These are phyloP conservation scores for Aurifilum marmelostoma DNA, from an alignment of 2,329 filamentous ascomycete genomes.

Conservation along the genomic window DNA sequence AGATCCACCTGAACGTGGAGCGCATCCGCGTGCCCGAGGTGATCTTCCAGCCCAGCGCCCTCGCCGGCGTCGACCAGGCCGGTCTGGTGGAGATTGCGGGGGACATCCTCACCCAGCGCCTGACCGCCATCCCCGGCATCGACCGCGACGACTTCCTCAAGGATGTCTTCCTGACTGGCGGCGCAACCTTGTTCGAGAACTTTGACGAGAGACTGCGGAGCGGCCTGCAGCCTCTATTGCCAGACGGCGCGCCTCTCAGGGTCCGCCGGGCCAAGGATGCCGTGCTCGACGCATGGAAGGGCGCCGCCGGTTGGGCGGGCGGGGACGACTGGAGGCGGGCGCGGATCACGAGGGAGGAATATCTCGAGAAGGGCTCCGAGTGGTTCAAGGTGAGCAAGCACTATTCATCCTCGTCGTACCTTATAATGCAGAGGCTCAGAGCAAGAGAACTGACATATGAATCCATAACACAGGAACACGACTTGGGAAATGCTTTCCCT, in stretches of 20 bases:
- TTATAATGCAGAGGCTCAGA: neutral
- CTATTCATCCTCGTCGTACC: neutral
- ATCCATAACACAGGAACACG: conserved; percentile 49
- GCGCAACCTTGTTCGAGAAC: conserved; percentile 81
- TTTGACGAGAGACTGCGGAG: conserved; percentile 81
- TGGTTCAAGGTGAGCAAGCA: conserved; percentile 76
- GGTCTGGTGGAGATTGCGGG: conserved; percentile 90
- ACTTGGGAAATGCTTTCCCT: conserved; percentile 61
- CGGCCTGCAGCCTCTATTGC: conserved; percentile 74
- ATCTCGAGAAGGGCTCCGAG: conserved; percentile 86
- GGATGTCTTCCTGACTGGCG: conserved; percentile 94
- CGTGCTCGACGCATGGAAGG: conserved; percentile 88
- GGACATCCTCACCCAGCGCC: conserved; percentile 84
- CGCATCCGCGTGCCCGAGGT: conserved; percentile 93
- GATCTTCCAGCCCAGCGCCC: conserved; percentile 81
- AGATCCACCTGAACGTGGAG: conserved; percentile 95
- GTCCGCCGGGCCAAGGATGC: conserved; percentile 77
- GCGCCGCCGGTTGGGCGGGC: conserved; percentile 83
- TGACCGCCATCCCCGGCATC: conserved; percentile 54
- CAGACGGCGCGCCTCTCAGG: conserved; percentile 66
- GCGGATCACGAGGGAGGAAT: conserved; percentile 80
- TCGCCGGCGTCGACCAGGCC: conserved; percentile 90
- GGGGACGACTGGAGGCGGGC: conserved; percentile 62
- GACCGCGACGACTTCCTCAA: conserved; percentile 72
- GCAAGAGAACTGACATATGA: neutral